These are phyloP conservation scores for Sclerotinia sclerotiorum DNA, from an alignment of 2,329 filamentous ascomycete genomes.

Conservation along the genomic window DNA sequence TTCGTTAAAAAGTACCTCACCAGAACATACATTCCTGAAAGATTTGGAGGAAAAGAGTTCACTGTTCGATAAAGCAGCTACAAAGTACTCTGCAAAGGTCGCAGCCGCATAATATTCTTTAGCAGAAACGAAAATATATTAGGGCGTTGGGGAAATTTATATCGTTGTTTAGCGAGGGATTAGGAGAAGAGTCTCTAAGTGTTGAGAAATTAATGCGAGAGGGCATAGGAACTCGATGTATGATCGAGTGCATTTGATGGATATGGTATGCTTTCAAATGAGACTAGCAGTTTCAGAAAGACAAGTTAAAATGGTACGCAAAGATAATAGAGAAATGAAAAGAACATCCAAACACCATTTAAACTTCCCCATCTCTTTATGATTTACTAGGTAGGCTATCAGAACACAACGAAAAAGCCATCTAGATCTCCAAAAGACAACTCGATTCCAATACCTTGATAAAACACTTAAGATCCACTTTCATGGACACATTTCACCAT, in stretches of 20 bases:
- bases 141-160: constrained; percentile 10
- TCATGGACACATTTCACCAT: background rate
- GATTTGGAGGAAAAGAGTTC: constrained; percentile 83
- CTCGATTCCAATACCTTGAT: background rate
- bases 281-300: background rate
- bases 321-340: background rate
- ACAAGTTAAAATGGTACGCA: background rate
- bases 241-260: background rate
- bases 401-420: too few relatives aligned
- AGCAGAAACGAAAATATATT: background rate
- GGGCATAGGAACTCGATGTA: background rate
- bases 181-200: constrained; percentile 1
- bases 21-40: constrained; percentile 67
- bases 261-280: background rate
- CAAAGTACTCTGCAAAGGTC: constrained; percentile 85
- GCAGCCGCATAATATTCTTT: constrained; percentile 30
- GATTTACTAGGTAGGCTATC: too few relatives aligned
- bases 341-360: background rate
- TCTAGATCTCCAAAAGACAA: background rate
- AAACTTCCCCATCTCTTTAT: background rate
- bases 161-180: constrained; percentile 5
- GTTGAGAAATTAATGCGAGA: constrained; percentile 2
- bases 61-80: constrained; percentile 82
- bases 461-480: background rate
- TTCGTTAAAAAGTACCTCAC: constrained; percentile 56